Conservation (phyloP, 495 filamentous ascomycete genomes). For the Trichocladium antarcticum region DNA sequence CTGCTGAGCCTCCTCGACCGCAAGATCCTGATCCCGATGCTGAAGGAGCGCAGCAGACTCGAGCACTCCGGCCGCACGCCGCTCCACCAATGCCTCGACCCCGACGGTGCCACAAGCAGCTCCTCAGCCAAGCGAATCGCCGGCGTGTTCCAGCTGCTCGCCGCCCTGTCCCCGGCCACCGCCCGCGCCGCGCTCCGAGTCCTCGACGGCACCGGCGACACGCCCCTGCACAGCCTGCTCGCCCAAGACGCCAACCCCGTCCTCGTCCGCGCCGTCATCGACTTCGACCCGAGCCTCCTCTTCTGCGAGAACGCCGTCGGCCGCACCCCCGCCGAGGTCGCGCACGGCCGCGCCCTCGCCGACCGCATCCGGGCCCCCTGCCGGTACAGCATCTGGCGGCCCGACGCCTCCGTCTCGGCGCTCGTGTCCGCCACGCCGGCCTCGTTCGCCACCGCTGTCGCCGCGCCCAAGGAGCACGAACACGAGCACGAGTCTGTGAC, state of each 20-base stretch:
- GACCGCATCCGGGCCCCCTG: not conserved
- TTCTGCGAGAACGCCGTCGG: constrained; percentile 61
- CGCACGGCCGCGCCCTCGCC: constrained; percentile 41
- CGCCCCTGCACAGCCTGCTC: constrained; percentile 49
- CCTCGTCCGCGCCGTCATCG: constrained; percentile 40
- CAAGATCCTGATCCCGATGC: constrained; percentile 30
- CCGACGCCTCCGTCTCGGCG: not conserved
- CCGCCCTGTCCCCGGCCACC: constrained; percentile 40
- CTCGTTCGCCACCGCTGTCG: not conserved
- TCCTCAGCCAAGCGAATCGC: too few relatives aligned
- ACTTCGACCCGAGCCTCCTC: constrained; percentile 46
- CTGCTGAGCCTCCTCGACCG: constrained; percentile 46
- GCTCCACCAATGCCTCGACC: constrained; percentile 19
- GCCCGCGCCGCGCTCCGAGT: constrained; percentile 41
- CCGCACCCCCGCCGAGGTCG: constrained; percentile 55
- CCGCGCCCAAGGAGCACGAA: constrained; percentile 1
- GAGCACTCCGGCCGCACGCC: constrained; percentile 28
- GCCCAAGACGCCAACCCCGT: constrained; percentile 21
- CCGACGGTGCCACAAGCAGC: too few relatives aligned
- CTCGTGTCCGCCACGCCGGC: not conserved
- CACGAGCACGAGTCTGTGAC: constrained; percentile 9
- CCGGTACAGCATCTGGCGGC: not conserved
- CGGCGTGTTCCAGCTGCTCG: constrained; percentile 32
- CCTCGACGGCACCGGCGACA: constrained; percentile 57
- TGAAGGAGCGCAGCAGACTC: constrained; percentile 31